Evolutionary conservation across 1,139 yeast genomes (phyloP).

Genomic region (Dujonia santamariae): DNA sequence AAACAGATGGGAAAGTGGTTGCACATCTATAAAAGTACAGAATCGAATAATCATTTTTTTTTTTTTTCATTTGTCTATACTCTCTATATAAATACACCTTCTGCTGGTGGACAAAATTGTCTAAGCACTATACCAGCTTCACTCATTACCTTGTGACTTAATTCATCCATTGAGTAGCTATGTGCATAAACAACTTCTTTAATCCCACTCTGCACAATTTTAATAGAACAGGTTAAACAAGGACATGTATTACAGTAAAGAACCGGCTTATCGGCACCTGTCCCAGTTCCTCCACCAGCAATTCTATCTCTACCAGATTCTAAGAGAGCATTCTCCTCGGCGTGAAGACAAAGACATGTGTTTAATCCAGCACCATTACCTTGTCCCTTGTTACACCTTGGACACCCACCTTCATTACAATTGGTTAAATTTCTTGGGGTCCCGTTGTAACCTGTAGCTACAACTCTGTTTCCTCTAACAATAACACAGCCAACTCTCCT

Average conservation of each 20-base stretch:
- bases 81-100: constrained; percentile 37
- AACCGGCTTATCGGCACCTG: constrained; percentile 47
- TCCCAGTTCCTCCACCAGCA: constrained; percentile 31
- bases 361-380: constrained; percentile 63
- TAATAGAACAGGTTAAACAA: constrained; percentile 91
- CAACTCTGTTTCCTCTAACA: constrained; percentile 78
- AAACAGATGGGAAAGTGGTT: no score
- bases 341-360: constrained; percentile 91
- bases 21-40: no score
- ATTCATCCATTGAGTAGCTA: constrained; percentile 85
- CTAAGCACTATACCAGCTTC: constrained; percentile 74
- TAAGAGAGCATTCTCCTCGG: constrained; percentile 92
- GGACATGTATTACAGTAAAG: constrained; percentile 97
- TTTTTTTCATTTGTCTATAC: no score
- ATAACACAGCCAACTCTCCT: constrained; percentile 94
- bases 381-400: constrained; percentile 71
- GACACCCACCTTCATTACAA: constrained; percentile 95
- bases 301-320: constrained; percentile 93
- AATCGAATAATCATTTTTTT: no score
- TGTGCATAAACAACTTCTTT: constrained; percentile 92
- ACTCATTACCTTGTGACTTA: constrained; percentile 64
- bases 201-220: constrained; percentile 91
- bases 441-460: constrained; percentile 97
- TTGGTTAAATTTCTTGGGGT: constrained; percentile 86
- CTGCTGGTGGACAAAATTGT: constrained; percentile 66